These are phyloP conservation scores for Capsella bursapastoris DNA, from an alignment of 345 rosid species.

Conservation along the genomic window DNA sequence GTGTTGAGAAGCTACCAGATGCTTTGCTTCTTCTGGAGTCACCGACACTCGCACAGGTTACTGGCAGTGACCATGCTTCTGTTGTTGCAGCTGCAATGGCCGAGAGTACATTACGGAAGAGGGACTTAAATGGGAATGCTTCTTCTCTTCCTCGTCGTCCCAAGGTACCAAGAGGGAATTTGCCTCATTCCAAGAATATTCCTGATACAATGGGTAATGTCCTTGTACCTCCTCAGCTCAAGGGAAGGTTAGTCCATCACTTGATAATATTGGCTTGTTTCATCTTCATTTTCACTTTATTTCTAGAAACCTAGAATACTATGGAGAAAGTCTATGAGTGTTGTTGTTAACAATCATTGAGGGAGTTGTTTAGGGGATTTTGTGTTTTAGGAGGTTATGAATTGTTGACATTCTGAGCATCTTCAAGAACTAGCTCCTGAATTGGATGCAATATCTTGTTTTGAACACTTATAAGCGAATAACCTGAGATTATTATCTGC, in stretches of 20 bases:
- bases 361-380: neutral
- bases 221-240: constrained; percentile 87
- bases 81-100: constrained; percentile 80
- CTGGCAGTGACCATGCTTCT: constrained; percentile 64
- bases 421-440: constrained; percentile 4
- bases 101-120: constrained; percentile 67
- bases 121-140: constrained; percentile 53
- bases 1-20: constrained; percentile 70
- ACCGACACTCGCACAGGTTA: constrained; percentile 39
- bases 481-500: constrained; percentile 18
- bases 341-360: constrained; percentile 13
- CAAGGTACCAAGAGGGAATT: constrained; percentile 67
- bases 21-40: constrained; percentile 76
- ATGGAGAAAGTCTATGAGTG: constrained; percentile 11
- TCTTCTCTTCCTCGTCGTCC: constrained; percentile 51
- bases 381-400: neutral
- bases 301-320: neutral
- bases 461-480: neutral
- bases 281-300: neutral
- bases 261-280: neutral
- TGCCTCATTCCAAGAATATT: constrained; percentile 56
- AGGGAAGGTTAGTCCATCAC: constrained; percentile 64
- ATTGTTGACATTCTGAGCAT: constrained; percentile 3
- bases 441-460: constrained; percentile 10
- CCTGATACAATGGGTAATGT: constrained; percentile 67